These are phyloP conservation scores for Pigoraptor vietnamica DNA, from an alignment of 78 protist genomes.

Conservation along the genomic window DNA sequence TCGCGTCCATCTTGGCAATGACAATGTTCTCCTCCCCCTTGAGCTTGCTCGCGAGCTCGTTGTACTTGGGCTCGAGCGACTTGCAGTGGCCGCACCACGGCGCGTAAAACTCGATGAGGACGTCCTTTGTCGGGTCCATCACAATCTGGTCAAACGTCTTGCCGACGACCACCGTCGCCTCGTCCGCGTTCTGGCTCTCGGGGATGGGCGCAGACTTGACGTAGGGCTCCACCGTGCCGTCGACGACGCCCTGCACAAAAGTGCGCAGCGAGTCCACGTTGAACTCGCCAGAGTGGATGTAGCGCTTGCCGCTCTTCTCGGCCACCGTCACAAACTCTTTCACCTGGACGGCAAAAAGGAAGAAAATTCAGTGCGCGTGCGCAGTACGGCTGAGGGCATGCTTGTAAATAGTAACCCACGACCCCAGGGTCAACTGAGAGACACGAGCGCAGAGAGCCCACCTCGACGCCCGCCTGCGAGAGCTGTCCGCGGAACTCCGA, in stretches of 20 bases:
- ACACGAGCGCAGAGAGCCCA: not conserved
- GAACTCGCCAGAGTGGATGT: not conserved
- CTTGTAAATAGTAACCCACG: not conserved
- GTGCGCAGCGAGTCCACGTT: not conserved
- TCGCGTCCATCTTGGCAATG: conserved; percentile 40
- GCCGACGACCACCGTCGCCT: conserved; percentile 8
- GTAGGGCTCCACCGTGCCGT: not conserved
- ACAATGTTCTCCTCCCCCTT: not conserved
- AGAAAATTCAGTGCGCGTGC: not conserved
- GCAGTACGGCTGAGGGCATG: not conserved
- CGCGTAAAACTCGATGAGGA: conserved; percentile 39
- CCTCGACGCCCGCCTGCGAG: not conserved
- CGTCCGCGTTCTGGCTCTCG: not conserved
- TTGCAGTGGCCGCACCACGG: conserved; percentile 89
- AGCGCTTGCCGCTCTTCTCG: not conserved
- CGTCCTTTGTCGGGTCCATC: not conserved
- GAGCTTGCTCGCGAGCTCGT: conserved; percentile 42
- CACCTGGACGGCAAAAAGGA: not conserved
- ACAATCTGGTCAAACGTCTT: conserved; percentile 4
- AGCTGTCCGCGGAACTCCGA: not conserved
- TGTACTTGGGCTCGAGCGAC: conserved; percentile 66
- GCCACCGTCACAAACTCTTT: not conserved
- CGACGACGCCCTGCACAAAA: not conserved
- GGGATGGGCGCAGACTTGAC: conserved; percentile 14
- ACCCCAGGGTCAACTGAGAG: not conserved